phyloP scores from a whole-genome alignment of 202 grass and related monocot species.

The Musa balbisiana region DNA sequence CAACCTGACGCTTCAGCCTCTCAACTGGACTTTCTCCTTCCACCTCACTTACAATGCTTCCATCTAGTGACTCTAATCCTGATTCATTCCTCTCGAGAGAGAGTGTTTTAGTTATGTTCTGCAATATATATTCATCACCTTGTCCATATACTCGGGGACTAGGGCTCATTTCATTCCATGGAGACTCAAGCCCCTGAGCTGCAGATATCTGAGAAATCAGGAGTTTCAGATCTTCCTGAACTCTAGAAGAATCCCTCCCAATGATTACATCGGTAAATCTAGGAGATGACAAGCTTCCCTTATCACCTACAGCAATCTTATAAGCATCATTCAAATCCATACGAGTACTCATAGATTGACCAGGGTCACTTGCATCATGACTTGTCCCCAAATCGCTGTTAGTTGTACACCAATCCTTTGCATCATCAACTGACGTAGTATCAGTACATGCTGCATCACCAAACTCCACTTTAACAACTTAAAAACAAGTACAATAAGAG shows the following conservation, averaged over 20 bases:
- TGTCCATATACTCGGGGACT: constrained; percentile 42
- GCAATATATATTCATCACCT: constrained; percentile 43
- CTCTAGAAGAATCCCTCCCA: constrained; percentile 43
- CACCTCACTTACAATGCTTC: constrained; percentile 34
- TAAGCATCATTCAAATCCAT: constrained; percentile 37
- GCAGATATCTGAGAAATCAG: constrained; percentile 67
- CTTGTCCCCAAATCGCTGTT: constrained; percentile 5
- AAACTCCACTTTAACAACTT: neutral
- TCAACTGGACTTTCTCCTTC: constrained; percentile 55
- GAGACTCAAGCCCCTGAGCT: constrained; percentile 39
- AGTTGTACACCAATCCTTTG: constrained; percentile 12
- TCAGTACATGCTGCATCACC: neutral
- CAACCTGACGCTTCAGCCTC: constrained; percentile 46
- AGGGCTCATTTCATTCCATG: constrained; percentile 39
- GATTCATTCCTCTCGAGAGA: constrained; percentile 55
- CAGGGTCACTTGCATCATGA: constrained; percentile 14
- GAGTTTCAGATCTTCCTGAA: constrained; percentile 62
- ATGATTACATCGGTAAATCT: constrained; percentile 31
- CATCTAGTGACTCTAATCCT: constrained; percentile 51
- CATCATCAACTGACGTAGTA: constrained; percentile 1
- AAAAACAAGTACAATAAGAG: constrained; percentile 11
- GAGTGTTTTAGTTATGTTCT: constrained; percentile 65
- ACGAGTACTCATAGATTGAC: constrained; percentile 21
- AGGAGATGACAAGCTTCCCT: constrained; percentile 18
- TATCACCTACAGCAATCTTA: constrained; percentile 23